Base-by-base conservation (phyloP, 495 filamentous ascomycete genomes). In the Opeltia flavorubescens region DNA sequence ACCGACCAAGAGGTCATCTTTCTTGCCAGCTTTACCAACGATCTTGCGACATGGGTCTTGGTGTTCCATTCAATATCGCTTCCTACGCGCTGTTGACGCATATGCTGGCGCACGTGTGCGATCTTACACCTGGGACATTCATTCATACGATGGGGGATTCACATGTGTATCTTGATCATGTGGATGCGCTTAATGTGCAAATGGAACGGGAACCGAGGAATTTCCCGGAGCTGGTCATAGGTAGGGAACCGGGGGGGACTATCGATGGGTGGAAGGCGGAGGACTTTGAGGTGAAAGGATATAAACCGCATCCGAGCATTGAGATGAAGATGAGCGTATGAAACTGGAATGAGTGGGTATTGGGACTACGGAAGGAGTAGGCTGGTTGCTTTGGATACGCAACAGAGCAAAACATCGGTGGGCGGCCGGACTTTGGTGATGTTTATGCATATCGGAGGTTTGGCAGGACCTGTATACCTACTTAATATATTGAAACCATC, bases 301-400 rank as follows among this genome's bases (percentile, higher is more conserved):
- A 98, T 63, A 75, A 84, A 28, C 89, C 93, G 48, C 86, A 94
- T 58, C 86, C 86, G 69, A 72, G 68, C 7, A 94, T 95, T 60
- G 71, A 83, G 33, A 96, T 96, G 91, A 94, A 95, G 66, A 96
- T 96, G 91, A 88, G 82, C 56, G 88, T 96, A 27, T 94, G 70
- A 66, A n/a, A n/a, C n/a, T 24, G n/a, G 34, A 35, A 43, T 33
- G 4, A 20, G n/a, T n/a, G n/a, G n/a, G n/a, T n/a, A n/a, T n/a
- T n/a, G n/a, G n/a, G n/a, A n/a, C n/a, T n/a, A n/a, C n/a, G n/a
- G n/a, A n/a, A n/a, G n/a, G n/a, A n/a, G n/a, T n/a, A n/a, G n/a
- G n/a, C n/a, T n/a, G n/a, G n/a, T n/a, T n/a, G 20, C n/a, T 18
- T 8, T 26, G 30, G 29, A 20, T 47, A 13, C 18, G 5, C 12